Percentiles rank a stretch among this genome's conserved stretches.
Conservation (phyloP, 2,329 filamentous ascomycete genomes). For the Phialocephala subalpina region DNA sequence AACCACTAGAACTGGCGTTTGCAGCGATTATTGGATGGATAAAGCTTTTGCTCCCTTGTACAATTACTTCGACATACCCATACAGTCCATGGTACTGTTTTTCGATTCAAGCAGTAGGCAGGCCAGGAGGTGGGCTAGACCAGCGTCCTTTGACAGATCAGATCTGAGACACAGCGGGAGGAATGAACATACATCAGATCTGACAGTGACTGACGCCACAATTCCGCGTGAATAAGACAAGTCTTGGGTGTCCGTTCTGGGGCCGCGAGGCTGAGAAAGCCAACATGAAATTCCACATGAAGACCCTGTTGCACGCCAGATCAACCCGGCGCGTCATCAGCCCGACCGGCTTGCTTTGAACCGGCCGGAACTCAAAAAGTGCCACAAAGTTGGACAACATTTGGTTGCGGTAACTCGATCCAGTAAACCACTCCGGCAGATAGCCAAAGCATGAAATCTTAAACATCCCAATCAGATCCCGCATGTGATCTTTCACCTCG, state of each 20-base stretch:
- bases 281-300: slow-evolving; percentile 1
- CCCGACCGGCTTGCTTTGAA: no score
- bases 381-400: neutral
- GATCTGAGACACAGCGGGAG: slow-evolving; percentile 8
- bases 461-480: neutral
- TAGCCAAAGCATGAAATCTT: neutral
- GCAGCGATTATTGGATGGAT: slow-evolving; percentile 31
- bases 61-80: slow-evolving; percentile 39
- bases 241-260: neutral
- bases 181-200: slow-evolving; percentile 11
- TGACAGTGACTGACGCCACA: slow-evolving; percentile 16
- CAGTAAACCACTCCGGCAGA: slow-evolving; percentile 16
- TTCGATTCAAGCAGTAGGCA: slow-evolving; percentile 24
- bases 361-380: neutral
- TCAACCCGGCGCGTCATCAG: no score
- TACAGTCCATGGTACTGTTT: slow-evolving; percentile 34
- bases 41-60: slow-evolving; percentile 36
- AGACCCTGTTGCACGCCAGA: neutral
- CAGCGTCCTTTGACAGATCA: neutral
- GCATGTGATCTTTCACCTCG: slow-evolving; percentile 27
- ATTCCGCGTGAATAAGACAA: neutral
- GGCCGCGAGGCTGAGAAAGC: slow-evolving; percentile 12
- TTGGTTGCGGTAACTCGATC: slow-evolving; percentile 11
- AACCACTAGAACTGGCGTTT: slow-evolving; percentile 39
- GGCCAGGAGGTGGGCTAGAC: neutral